A percentile compares a stretch with the other conserved stretches of the same genome.
These are phyloP conservation scores for Citrus sp. DNA, from an alignment of 345 rosid genomes.

Conservation along the genomic window DNA sequence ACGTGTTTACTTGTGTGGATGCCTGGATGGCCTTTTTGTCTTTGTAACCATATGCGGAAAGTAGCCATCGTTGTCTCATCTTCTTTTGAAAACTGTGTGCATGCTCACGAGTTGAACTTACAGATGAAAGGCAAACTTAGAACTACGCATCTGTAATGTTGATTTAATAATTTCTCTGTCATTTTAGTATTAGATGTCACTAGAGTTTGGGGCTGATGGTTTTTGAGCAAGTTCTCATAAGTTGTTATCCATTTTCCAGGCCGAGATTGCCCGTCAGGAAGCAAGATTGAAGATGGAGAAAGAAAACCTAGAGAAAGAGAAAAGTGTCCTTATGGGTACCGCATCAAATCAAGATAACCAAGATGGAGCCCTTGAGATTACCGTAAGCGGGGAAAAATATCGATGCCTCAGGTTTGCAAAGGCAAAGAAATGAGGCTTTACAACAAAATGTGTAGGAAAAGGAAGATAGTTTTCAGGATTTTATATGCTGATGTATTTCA, in stretches of 20 bases:
- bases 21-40: background rate
- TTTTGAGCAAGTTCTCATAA: background rate
- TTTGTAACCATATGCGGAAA: background rate
- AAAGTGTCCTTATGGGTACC: slow-evolving; percentile 96
- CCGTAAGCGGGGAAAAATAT: slow-evolving; percentile 95
- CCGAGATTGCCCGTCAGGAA: slow-evolving; percentile 90
- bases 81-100: background rate
- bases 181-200: background rate
- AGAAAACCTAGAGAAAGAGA: slow-evolving; percentile 95
- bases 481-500: background rate
- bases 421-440: slow-evolving; percentile 71
- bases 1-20: background rate
- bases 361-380: slow-evolving; percentile 94
- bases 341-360: slow-evolving; percentile 94
- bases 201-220: background rate
- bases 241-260: slow-evolving; percentile 31
- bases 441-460: background rate
- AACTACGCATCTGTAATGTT: background rate
- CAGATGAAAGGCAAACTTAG: background rate
- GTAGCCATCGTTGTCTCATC: background rate
- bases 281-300: slow-evolving; percentile 94
- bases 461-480: background rate
- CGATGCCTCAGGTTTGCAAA: slow-evolving; percentile 87
- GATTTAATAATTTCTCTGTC: background rate
- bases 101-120: background rate